phyloP scores from a whole-genome alignment of 2,329 filamentous ascomycete species.

The Colletotrichum sp. region DNA sequence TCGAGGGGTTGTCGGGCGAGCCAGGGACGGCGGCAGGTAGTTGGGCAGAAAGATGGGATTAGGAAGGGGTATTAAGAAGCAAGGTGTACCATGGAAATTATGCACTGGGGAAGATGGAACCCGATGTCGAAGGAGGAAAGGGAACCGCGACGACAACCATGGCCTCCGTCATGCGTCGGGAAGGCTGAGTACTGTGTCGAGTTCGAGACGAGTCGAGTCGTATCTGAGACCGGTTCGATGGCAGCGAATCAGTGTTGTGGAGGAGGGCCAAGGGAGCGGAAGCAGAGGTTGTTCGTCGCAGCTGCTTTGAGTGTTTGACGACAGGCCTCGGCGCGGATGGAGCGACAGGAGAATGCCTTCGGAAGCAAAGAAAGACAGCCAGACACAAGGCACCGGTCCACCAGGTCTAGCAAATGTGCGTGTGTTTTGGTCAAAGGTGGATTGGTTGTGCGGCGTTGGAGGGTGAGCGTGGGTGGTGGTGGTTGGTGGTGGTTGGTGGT shows the following conservation, averaged over 20 bases:
- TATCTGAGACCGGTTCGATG: not conserved
- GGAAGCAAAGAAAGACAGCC: not conserved
- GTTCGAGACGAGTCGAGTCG: not conserved
- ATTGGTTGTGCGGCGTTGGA: not conserved
- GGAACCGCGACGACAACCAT: conserved; percentile 14
- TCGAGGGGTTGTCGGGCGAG: conserved; percentile 13
- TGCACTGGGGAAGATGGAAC: conserved; percentile 11
- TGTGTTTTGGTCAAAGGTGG: conserved; percentile 1
- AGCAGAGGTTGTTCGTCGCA: not conserved
- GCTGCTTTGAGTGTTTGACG: not conserved
- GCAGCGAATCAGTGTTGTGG: not conserved
- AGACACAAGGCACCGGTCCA: not conserved
- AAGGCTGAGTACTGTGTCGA: conserved; percentile 8
- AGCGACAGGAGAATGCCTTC: conserved; percentile 9
- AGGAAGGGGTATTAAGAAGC: conserved; percentile 1
- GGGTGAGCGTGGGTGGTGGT: not conserved
- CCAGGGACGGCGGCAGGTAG: not conserved
- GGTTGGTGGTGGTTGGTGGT: not conserved
- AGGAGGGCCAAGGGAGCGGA: not conserved
- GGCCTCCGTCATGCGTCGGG: conserved; percentile 17
- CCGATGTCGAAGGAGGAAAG: conserved; percentile 12
- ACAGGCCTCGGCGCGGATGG: not conserved
- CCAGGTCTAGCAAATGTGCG: not conserved
- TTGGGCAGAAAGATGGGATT: conserved; percentile 2
- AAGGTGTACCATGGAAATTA: conserved; percentile 14